Evolutionary conservation across 208 protist species (phyloP), one percentile per base, ranked within the genome.

Genomic region (Crithidia acanthocephali): DNA sequence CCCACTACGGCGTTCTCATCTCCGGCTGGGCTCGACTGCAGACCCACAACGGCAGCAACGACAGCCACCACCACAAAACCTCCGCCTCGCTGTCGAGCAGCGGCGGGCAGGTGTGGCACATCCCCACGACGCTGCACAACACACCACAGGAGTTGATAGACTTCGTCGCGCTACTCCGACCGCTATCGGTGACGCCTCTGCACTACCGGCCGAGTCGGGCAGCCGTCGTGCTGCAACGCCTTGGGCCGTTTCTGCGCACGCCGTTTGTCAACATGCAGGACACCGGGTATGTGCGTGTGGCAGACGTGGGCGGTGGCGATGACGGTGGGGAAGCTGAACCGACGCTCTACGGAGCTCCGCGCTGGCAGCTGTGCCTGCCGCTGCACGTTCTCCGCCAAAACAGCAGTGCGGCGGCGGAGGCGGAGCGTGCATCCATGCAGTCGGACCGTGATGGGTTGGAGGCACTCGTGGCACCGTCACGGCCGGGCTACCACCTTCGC

Each of bases 1-100:
- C 85, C 20, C 68, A 88, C 74, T 93, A 85, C 68, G 85, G 81
- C 16, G 74, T 95, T 28, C 68, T 90, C 58, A 92, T 95, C 67
- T 88, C 83, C 28, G 87, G 85, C 16, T 95, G 85, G 90, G 85
- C 90, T 13, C 72, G 80, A 2, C 50, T 89, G 72, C 80, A 81
- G 61, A 42, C 45, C 20, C 40, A 71, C 35, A 11, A 40, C 35
- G 11, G 11, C 8, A 40, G 11, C 35, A 40, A 40, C 35, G 11
- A 40, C 35, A 40, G 11, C 8, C 35, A 11, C 11, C 30, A 45
- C 32, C 23, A 40, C 30, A 20, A 62, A 52, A 27, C 35, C 68
- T 5, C 23, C 57, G 2, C 22, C 68, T 37, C 52, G 9, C 9
- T 22, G 28, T 33, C n/a, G 1, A 25, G 32, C 23, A 22, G 23